A percentile compares a stretch with the other conserved stretches of the same genome.
Conservation (phyloP, 495 filamentous ascomycete genomes). For the Cetradonia linearis region DNA sequence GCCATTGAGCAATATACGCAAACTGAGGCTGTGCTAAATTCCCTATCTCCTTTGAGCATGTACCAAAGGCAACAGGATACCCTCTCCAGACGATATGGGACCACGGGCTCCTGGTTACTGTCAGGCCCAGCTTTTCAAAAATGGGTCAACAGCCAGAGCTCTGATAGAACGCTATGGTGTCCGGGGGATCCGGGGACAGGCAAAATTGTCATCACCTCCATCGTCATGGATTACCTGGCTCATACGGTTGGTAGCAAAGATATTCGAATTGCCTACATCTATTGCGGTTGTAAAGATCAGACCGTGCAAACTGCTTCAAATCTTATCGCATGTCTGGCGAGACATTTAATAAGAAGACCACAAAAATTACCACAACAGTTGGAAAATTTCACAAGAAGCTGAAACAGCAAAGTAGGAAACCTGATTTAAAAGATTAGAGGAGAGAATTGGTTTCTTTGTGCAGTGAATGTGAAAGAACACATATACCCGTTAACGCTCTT, state of each 20-base stretch:
- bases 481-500: constrained; percentile 37
- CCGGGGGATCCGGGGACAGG: constrained; percentile 7
- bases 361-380: constrained; percentile 1
- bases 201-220: constrained; percentile 20
- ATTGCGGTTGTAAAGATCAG: constrained; percentile 29
- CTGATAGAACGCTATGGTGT: constrained; percentile 11
- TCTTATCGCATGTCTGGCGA: constrained; percentile 26
- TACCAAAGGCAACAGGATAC: constrained; percentile 8
- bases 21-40: neutral
- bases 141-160: neutral
- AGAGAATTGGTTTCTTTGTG: neutral
- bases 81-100: neutral
- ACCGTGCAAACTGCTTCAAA: constrained; percentile 22
- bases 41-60: constrained; percentile 12
- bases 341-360: constrained; percentile 24
- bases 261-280: constrained; percentile 26
- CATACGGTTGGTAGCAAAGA: constrained; percentile 13
- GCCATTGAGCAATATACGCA: neutral
- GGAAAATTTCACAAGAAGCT: neutral
- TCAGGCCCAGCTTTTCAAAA: neutral
- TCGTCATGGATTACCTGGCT: constrained; percentile 32
- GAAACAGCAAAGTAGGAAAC: neutral
- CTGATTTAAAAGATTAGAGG: neutral
- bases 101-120: constrained; percentile 5
- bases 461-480: constrained; percentile 22